Percentiles rank a stretch among this genome's conserved stretches.
Conservation (phyloP, 176 grass and related monocot species). For the Avena sativa region DNA sequence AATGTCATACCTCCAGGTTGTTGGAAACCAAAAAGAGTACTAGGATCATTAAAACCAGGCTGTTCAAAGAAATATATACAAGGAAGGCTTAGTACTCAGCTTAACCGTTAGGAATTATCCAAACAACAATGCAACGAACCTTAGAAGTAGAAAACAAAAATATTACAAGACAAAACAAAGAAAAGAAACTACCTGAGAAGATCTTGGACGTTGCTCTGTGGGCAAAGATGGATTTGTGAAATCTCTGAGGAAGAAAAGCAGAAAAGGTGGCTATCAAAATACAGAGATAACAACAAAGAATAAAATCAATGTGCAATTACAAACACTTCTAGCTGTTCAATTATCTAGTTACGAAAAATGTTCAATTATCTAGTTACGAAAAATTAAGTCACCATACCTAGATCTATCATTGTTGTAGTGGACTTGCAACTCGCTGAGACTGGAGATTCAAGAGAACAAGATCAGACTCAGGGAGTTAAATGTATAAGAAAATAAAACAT, state of each 20-base stretch:
- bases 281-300: conserved; percentile 15
- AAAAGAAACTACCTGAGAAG: conserved; percentile 59
- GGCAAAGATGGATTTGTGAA: conserved; percentile 96
- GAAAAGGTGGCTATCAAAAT: conserved; percentile 16
- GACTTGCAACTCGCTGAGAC: conserved; percentile 97
- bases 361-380: conserved; percentile 6
- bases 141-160: conserved; percentile 12
- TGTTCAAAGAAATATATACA: conserved; percentile 40
- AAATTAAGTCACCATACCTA: conserved; percentile 58
- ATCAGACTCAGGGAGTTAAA: conserved; percentile 36
- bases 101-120: neutral
- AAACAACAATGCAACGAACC: conserved; percentile 8
- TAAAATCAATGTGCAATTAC: neutral
- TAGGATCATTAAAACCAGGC: conserved; percentile 79
- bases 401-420: conserved; percentile 98
- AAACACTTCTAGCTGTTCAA: conserved; percentile 1
- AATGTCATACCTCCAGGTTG: conserved; percentile 58
- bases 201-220: conserved; percentile 77
- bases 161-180: neutral
- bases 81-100: conserved; percentile 6
- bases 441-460: conserved; percentile 55
- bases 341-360: conserved; percentile 4
- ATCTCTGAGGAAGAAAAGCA: conserved; percentile 71
- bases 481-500: conserved; percentile 9
- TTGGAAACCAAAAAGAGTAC: conserved; percentile 68